Conservation (phyloP, 176 grass and related monocot genomes). For the Oryza nivara region DNA sequence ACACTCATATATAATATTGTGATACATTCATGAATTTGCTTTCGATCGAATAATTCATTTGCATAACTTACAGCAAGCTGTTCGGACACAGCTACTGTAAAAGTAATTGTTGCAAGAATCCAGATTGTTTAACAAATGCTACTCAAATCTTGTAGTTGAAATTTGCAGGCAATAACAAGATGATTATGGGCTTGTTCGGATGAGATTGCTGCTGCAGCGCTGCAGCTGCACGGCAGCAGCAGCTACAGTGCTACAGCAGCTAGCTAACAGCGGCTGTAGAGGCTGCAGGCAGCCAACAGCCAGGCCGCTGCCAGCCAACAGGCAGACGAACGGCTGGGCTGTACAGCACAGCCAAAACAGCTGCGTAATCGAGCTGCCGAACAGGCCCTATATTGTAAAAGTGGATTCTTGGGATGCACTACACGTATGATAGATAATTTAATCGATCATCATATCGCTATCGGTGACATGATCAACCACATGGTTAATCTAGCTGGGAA, state of each 20-base stretch:
- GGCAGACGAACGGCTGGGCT: no score
- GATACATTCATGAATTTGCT: conserved; percentile 24
- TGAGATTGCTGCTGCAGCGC: no score
- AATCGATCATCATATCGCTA: not conserved
- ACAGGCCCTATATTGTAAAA: conserved; percentile 9
- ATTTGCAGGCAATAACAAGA: not conserved
- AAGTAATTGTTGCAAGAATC: conserved; percentile 4
- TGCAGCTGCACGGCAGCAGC: no score
- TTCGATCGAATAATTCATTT: conserved; percentile 23
- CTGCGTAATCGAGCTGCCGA: no score
- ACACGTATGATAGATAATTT: conserved; percentile 4
- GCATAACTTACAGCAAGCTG: not conserved
- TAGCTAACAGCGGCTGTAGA: no score
- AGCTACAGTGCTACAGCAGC: no score
- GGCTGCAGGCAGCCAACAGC: no score
- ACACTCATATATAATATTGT: conserved; percentile 14
- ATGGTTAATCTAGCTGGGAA: not conserved
- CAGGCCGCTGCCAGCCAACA: no score
- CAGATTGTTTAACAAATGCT: not conserved
- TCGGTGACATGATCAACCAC: not conserved
- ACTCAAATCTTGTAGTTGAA: not conserved
- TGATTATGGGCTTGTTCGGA: no score
- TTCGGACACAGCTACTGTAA: not conserved
- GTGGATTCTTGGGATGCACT: conserved; percentile 30
- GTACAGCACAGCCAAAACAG: no score